Evolutionary conservation across 2,329 filamentous ascomycete species (phyloP).

Genomic region (Penicillium sp.): DNA sequence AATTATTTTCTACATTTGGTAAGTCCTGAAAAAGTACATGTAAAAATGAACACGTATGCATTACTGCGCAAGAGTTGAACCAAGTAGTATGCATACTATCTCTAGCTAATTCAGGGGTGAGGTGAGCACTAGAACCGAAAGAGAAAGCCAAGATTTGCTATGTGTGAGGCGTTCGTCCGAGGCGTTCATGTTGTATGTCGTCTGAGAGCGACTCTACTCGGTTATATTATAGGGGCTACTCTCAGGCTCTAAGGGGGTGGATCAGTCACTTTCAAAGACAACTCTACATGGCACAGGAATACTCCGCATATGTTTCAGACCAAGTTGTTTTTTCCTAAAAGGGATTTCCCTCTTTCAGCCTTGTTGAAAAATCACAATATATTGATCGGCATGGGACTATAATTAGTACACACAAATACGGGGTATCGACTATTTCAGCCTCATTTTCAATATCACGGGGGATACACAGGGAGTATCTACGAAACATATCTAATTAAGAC

Average conservation of each 20-base stretch:
- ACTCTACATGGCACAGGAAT: too few species aligned
- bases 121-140: neutral
- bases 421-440: neutral
- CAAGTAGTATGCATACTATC: neutral
- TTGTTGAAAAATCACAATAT: neutral
- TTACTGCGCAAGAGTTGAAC: neutral
- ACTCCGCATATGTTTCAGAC: neutral
- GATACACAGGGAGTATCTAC: neutral
- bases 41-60: neutral
- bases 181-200: neutral
- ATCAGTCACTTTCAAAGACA: neutral
- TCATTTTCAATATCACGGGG: neutral
- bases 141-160: neutral
- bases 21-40: neutral
- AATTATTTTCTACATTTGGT: too few species aligned
- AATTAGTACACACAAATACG: neutral
- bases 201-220: neutral
- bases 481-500: neutral
- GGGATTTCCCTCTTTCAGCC: neutral
- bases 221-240: neutral
- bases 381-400: neutral
- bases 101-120: neutral
- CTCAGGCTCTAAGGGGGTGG: neutral
- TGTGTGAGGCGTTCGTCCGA: neutral
- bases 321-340: neutral